These are phyloP conservation scores for Komagataella phaffii DNA, from an alignment of 805 yeast species.

Conservation along the genomic window DNA sequence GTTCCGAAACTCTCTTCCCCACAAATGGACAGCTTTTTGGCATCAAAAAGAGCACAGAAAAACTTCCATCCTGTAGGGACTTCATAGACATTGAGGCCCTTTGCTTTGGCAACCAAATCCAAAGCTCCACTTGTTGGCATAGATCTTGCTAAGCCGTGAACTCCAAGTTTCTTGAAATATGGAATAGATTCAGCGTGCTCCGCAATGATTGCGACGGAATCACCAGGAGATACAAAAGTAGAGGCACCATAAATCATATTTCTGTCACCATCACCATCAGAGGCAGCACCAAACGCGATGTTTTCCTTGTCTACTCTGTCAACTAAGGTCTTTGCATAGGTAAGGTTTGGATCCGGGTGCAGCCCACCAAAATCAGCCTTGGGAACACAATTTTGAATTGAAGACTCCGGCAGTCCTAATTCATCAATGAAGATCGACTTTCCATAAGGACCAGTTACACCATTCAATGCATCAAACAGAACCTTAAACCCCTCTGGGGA, in stretches of 20 bases:
- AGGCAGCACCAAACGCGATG: constrained; percentile 93
- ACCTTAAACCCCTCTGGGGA: constrained; percentile 48
- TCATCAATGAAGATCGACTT: constrained; percentile 71
- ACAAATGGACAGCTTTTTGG: constrained; percentile 85
- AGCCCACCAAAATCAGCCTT: constrained; percentile 91
- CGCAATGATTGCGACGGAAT: constrained; percentile 93
- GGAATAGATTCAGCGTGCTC: constrained; percentile 86
- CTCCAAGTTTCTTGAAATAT: constrained; percentile 77
- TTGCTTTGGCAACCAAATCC: constrained; percentile 75
- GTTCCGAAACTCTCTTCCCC: constrained; percentile 99
- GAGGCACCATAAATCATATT: constrained; percentile 96
- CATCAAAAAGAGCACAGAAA: constrained; percentile 91
- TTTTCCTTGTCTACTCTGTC: constrained; percentile 68
- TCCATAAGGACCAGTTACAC: constrained; percentile 97
- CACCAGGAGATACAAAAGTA: constrained; percentile 96
- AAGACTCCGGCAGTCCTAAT: constrained; percentile 57
- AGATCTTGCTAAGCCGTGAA: constrained; percentile 87
- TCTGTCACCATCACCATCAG: constrained; percentile 99
- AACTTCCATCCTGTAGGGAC: constrained; percentile 99
- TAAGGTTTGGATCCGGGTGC: constrained; percentile 96
- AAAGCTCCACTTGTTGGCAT: constrained; percentile 97
- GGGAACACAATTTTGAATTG: constrained; percentile 72
- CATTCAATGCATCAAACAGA: constrained; percentile 82
- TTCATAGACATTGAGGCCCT: constrained; percentile 71
- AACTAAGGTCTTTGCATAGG: constrained; percentile 84